phyloP scores from a whole-genome alignment of 495 filamentous ascomycete species.

The Bryoglossum gracile region DNA sequence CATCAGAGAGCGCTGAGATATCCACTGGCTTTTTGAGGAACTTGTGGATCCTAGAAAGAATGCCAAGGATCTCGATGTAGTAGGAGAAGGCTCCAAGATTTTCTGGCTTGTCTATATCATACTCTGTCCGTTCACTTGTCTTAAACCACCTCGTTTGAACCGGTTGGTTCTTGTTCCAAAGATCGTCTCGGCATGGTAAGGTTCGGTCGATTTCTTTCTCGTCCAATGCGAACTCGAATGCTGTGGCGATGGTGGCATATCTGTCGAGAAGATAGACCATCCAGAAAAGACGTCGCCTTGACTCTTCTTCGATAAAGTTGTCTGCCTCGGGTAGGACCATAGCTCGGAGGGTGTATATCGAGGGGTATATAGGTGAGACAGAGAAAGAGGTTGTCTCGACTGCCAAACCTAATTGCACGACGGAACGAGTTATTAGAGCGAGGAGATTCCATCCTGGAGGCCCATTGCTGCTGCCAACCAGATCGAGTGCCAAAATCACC shows the following conservation, averaged over 20 bases:
- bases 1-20: constrained; percentile 73
- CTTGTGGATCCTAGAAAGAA: constrained; percentile 75
- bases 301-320: constrained; percentile 84
- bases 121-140: constrained; percentile 47
- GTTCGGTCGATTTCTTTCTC: constrained; percentile 84
- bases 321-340: constrained; percentile 74
- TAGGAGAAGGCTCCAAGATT: constrained; percentile 81
- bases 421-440: constrained; percentile 75
- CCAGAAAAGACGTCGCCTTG: constrained; percentile 78
- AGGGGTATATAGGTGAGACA: constrained; percentile 59
- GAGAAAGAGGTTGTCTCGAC: constrained; percentile 72
- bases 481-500: constrained; percentile 52
- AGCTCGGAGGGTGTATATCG: constrained; percentile 77
- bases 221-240: constrained; percentile 81
- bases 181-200: constrained; percentile 77
- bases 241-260: constrained; percentile 81
- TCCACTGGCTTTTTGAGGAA: constrained; percentile 85
- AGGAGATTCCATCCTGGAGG: constrained; percentile 80
- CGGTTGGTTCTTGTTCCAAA: constrained; percentile 74
- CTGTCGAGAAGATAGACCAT: constrained; percentile 86
- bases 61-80: constrained; percentile 79
- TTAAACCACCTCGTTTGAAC: constrained; percentile 80
- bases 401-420: constrained; percentile 76
- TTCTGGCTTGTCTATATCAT: constrained; percentile 56
- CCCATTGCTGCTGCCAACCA: constrained; percentile 50